These are phyloP conservation scores for Alternaria gansuensis DNA, from an alignment of 2,329 filamentous ascomycete genomes.

Conservation along the genomic window DNA sequence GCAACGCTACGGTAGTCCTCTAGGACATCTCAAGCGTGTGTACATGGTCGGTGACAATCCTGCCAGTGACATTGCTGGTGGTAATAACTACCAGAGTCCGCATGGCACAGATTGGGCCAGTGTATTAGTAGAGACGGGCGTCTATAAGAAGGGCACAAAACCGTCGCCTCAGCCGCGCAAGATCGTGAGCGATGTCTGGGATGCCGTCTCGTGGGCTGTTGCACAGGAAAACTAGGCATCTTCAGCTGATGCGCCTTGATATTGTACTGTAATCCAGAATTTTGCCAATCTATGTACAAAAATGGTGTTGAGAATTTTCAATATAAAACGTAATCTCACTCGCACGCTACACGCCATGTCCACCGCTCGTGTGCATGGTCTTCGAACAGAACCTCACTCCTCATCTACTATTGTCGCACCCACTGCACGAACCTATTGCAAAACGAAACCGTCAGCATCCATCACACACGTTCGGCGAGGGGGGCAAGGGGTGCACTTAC, in stretches of 20 bases:
- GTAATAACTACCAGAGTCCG: constrained; percentile 75
- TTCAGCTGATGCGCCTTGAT: constrained; percentile 13
- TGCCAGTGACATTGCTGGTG: constrained; percentile 90
- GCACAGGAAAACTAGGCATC: constrained; percentile 58
- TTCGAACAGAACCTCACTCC: background rate
- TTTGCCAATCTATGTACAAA: constrained; percentile 2
- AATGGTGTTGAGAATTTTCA: background rate
- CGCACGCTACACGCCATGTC: background rate
- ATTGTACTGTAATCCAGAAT: background rate
- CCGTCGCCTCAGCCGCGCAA: constrained; percentile 70
- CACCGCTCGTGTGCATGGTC: background rate
- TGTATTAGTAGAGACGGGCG: constrained; percentile 81
- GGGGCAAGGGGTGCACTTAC: constrained; percentile 7
- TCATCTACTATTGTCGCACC: constrained; percentile 6
- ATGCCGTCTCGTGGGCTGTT: constrained; percentile 80
- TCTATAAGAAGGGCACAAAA: constrained; percentile 67
- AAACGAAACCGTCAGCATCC: background rate
- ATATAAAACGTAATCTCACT: background rate
- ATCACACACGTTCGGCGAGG: background rate
- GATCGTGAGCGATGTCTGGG: constrained; percentile 77
- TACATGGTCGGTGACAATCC: constrained; percentile 86
- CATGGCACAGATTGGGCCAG: constrained; percentile 78
- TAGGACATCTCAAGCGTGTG: constrained; percentile 70
- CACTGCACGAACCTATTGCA: constrained; percentile 16
- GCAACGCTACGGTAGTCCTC: constrained; percentile 31